phyloP scores from a whole-genome alignment of 192 early-diverging fungal genomes.

The Coemansia aciculifera region DNA sequence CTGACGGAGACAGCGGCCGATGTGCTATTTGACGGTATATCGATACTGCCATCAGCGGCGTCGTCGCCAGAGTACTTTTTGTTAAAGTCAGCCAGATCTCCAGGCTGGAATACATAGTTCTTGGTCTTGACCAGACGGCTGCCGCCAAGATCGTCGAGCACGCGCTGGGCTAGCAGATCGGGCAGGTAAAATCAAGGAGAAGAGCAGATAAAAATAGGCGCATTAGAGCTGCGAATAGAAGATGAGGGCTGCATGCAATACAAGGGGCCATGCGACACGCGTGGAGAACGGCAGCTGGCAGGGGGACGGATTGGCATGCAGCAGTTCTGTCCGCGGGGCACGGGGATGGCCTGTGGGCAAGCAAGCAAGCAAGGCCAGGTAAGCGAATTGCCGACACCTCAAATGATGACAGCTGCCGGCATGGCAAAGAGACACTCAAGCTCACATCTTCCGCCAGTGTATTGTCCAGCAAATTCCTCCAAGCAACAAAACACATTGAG shows the following conservation, averaged over 20 bases:
- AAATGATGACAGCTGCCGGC: neutral
- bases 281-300: conserved; percentile 6
- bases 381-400: neutral
- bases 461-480: neutral
- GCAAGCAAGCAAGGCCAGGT: neutral
- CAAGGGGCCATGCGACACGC: neutral
- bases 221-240: neutral
- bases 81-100: conserved; percentile 50
- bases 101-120: conserved; percentile 42
- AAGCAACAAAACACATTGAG: neutral
- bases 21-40: conserved; percentile 5
- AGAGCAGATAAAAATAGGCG: neutral
- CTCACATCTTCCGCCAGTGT: neutral
- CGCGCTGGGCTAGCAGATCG: conserved; percentile 42
- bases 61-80: conserved; percentile 45
- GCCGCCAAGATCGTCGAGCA: conserved; percentile 44
- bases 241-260: neutral
- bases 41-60: neutral
- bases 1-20: conserved; percentile 20
- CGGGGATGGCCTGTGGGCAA: neutral
- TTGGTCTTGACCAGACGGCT: conserved; percentile 45
- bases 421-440: neutral
- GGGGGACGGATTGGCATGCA: conserved; percentile 8
- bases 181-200: conserved; percentile 5
- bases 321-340: neutral